These are phyloP conservation scores for Acacia concinna DNA, from an alignment of 331 rosid genomes.

Conservation along the genomic window DNA sequence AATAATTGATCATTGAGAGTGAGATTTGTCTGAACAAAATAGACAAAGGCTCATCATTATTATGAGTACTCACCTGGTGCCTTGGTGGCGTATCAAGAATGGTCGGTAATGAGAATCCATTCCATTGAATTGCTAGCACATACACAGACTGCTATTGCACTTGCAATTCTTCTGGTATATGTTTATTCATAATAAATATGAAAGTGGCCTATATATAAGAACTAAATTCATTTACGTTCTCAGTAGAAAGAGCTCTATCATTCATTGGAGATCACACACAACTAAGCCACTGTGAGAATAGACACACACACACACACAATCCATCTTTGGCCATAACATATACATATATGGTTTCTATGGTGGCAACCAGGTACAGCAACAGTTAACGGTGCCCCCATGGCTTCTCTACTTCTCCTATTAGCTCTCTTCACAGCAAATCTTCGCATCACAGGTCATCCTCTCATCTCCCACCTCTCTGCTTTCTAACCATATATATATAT, in stretches of 20 bases:
- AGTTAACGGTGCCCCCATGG: background rate
- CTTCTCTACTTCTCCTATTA: background rate
- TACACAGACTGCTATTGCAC: background rate
- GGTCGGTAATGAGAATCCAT: background rate
- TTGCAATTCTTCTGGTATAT: background rate
- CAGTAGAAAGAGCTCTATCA: background rate
- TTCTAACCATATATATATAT: background rate
- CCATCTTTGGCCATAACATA: background rate
- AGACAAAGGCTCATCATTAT: too few species aligned
- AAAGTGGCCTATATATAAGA: background rate
- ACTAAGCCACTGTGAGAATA: background rate
- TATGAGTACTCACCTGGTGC: too few species aligned
- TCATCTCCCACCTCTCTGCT: background rate
- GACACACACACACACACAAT: background rate
- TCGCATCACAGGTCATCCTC: conserved; percentile 34
- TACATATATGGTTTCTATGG: background rate
- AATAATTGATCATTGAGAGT: background rate
- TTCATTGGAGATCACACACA: background rate
- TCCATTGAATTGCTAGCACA: background rate
- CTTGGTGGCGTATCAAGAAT: background rate
- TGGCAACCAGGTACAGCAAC: background rate
- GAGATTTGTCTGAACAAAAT: too few species aligned
- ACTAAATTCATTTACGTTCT: background rate
- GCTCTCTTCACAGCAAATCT: conserved; percentile 17
- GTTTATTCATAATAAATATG: background rate